Base-by-base conservation (phyloP, 1,284 basidiomycete species). In the Exobasidium cylindrosporum region DNA sequence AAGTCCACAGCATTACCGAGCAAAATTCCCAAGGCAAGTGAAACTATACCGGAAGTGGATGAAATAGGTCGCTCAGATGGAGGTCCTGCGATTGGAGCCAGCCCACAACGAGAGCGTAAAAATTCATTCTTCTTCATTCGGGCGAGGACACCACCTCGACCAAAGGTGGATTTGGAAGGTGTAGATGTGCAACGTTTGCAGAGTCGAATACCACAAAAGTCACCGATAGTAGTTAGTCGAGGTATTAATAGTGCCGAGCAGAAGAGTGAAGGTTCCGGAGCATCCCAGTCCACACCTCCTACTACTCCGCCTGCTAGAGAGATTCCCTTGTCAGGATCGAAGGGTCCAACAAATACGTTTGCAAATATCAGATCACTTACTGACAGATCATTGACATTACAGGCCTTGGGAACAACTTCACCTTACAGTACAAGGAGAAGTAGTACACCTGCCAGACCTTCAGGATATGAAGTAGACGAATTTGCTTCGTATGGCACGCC, bases 381-480 rank as follows among this genome's bases (percentile, higher is more conserved):
- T 11, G 53, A 55, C 21, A 21, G 46, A 2, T 57, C 56, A 14
- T 40, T 58, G 3, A 58, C 57, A 13, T 14, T 58, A 26, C 57
- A 58, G 21, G 40, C 57, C 23, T 45, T 58, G 4, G 47, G 14
- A 50, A 24, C 10, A 10, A 21, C 21, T 7, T 10, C 47, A 31
- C 47, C 47, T 7, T 23, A 50, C 7, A 14, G 24, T 14, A 7
- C 21, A 21, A 26, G 14, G 21, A 24, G 47, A 50, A 23, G 47
- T 14, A 50, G 14, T 7, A 50, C 24, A 26, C 24, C 24, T 7
- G 21, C 10, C 47, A 31, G 47, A 31, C 10, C 7, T 23, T 7
- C 47, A 7, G 47, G 35, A 7, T 21, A 7, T 31, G 21, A 21
- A 7, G 10, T 7, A 50, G 10, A 14, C 29, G 47, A 24, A 7